Conservation (phyloP, 2,329 filamentous ascomycete species). For the Aaosphaeria pasadenensis region DNA sequence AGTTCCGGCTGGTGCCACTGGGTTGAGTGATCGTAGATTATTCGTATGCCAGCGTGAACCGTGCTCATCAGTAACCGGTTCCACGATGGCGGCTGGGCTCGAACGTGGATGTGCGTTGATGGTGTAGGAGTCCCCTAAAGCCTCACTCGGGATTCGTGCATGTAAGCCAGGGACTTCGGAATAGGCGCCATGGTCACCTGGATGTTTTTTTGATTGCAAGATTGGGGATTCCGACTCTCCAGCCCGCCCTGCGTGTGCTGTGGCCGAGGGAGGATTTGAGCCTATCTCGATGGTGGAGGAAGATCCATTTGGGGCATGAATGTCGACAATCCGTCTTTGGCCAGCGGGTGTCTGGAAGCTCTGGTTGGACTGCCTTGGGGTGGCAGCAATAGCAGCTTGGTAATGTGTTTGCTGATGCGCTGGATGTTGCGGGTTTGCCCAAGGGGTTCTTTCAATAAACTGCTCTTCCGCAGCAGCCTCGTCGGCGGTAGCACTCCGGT, state of each 20-base stretch:
- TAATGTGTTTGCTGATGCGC: slow-evolving; percentile 37
- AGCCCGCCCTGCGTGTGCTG: slow-evolving; percentile 18
- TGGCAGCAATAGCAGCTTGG: slow-evolving; percentile 13
- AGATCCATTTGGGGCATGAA: slow-evolving; percentile 35
- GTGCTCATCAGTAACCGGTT: slow-evolving; percentile 18
- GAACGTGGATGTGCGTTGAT: slow-evolving; percentile 18
- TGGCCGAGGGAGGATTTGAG: slow-evolving; percentile 38
- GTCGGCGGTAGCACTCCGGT: slow-evolving; percentile 40
- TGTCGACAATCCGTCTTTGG: slow-evolving; percentile 32
- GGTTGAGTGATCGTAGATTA: slow-evolving; percentile 14
- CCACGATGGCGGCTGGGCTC: slow-evolving; percentile 19
- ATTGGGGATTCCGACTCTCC: slow-evolving; percentile 36
- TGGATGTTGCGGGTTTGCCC: slow-evolving; percentile 76
- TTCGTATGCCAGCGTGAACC: slow-evolving; percentile 23
- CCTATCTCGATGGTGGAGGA: slow-evolving; percentile 38
- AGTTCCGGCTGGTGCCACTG: slow-evolving; percentile 9
- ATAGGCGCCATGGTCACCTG: slow-evolving; percentile 23
- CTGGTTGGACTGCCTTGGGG: slow-evolving; percentile 22
- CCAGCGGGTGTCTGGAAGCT: slow-evolving; percentile 35
- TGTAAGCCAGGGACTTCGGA: slow-evolving; percentile 24
- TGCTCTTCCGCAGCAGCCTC: slow-evolving; percentile 72
- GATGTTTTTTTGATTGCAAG: slow-evolving; percentile 36
- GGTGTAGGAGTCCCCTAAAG: slow-evolving; percentile 26
- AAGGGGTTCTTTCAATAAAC: slow-evolving; percentile 84
- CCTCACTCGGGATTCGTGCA: slow-evolving; percentile 17